Percentiles rank a stretch among this genome's conserved stretches.
Conservation (phyloP, 139 green algal genomes). For the Tetradesmus obliquus region DNA sequence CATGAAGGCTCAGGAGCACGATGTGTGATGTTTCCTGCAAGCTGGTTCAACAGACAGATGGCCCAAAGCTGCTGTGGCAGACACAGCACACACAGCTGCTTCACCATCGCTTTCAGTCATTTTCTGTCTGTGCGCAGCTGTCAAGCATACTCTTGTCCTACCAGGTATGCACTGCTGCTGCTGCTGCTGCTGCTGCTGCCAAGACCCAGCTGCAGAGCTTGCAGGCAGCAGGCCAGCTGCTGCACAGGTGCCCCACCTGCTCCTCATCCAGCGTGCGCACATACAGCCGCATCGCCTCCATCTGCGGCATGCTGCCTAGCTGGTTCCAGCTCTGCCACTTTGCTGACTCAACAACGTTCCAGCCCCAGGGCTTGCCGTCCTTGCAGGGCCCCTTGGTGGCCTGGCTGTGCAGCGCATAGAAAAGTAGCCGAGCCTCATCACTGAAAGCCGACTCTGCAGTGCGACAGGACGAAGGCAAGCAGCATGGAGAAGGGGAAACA, state of each 20-base stretch:
- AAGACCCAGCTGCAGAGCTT: not conserved
- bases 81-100: too few species aligned
- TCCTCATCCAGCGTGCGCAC: constrained; percentile 92
- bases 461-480: not conserved
- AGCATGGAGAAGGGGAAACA: not conserved
- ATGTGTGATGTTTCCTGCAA: not conserved
- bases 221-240: not conserved
- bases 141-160: not conserved
- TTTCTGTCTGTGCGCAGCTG: too few species aligned
- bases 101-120: too few species aligned
- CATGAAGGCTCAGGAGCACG: not conserved
- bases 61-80: too few species aligned
- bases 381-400: constrained; percentile 84
- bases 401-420: constrained; percentile 92
- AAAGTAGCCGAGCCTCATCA: constrained; percentile 82
- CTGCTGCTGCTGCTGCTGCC: not conserved
- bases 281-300: constrained; percentile 96
- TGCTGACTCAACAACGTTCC: constrained; percentile 88
- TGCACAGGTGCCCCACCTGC: constrained; percentile 47
- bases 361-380: constrained; percentile 87
- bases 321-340: constrained; percentile 81
- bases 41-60: too few species aligned
- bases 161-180: not conserved
- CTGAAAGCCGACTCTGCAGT: constrained; percentile 65
- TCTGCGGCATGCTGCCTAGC: constrained; percentile 83